Conservation (phyloP, 805 yeast species). For the Wickerhamomyces queroliae region DNA sequence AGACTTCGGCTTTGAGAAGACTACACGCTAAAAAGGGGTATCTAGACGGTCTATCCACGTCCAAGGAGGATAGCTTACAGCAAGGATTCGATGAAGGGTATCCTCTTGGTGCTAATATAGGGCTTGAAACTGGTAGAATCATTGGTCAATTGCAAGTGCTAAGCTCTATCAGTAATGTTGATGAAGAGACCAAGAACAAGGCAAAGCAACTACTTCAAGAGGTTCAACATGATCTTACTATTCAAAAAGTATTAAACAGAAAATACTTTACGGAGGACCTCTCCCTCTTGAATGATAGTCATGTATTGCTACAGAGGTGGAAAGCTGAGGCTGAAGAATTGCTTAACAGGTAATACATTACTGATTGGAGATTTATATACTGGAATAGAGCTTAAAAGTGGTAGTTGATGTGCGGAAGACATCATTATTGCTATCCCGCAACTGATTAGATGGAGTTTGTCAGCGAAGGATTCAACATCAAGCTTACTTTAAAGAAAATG, state of each 20-base stretch:
- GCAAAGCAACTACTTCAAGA: constrained; percentile 21
- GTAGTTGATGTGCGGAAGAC: no score
- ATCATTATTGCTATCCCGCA: no score
- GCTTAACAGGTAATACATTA: no score
- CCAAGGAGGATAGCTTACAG: constrained; percentile 69
- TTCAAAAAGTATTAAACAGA: constrained; percentile 49
- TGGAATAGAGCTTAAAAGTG: no score
- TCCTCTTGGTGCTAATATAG: constrained; percentile 68
- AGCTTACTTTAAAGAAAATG: no score
- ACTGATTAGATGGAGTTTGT: no score
- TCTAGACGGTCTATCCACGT: constrained; percentile 66
- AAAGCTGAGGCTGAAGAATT: constrained; percentile 11
- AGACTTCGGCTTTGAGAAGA: constrained; percentile 40
- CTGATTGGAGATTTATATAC: no score
- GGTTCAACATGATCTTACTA: constrained; percentile 51
- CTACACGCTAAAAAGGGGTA: constrained; percentile 78
- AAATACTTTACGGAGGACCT: constrained; percentile 44
- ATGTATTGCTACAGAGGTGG: constrained; percentile 44
- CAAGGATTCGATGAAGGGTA: constrained; percentile 78
- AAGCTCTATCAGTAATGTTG: constrained; percentile 12
- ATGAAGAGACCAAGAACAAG: constrained; percentile 12
- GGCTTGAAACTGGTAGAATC: constrained; percentile 58
- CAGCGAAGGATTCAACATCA: no score
- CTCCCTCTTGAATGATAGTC: constrained; percentile 26
- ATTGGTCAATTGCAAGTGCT: constrained; percentile 45